phyloP scores from a whole-genome alignment of 768 basidiomycete genomes.

The Clavulina sp. region DNA sequence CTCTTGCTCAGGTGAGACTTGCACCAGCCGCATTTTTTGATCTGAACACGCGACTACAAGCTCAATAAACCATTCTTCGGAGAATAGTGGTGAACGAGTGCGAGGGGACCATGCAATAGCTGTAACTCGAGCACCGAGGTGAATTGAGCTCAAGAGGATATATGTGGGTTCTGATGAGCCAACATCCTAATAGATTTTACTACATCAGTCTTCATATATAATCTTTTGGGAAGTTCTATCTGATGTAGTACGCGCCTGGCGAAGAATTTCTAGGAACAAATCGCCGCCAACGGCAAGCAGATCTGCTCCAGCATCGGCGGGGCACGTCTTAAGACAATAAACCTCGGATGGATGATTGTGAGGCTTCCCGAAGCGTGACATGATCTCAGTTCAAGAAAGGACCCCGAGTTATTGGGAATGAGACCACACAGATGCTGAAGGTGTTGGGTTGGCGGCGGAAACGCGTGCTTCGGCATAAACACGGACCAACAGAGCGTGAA shows the following conservation, averaged over 20 bases:
- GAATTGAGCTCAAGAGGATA: conserved; percentile 46
- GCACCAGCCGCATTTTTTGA: conserved; percentile 53
- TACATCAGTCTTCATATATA: conserved; percentile 5
- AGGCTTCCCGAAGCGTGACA: neutral
- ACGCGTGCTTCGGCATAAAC: no score
- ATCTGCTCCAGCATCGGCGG: conserved; percentile 44
- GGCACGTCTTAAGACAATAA: conserved; percentile 38
- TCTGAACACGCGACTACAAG: conserved; percentile 50
- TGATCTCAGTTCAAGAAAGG: no score
- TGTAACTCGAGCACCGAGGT: conserved; percentile 52
- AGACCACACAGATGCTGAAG: no score
- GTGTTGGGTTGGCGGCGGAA: no score
- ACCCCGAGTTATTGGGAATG: no score
- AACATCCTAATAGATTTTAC: conserved; percentile 10
- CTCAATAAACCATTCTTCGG: neutral
- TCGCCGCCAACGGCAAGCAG: conserved; percentile 58
- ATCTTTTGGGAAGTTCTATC: neutral
- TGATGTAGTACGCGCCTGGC: conserved; percentile 12
- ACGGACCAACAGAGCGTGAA: no score
- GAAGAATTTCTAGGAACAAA: conserved; percentile 52
- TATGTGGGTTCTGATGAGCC: conserved; percentile 27
- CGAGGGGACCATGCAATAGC: conserved; percentile 64
- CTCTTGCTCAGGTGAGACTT: conserved; percentile 30
- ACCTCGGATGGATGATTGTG: conserved; percentile 33
- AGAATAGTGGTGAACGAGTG: conserved; percentile 38